Conservation (phyloP, 163 green algal genomes). For the Prototheca stagnorum region DNA sequence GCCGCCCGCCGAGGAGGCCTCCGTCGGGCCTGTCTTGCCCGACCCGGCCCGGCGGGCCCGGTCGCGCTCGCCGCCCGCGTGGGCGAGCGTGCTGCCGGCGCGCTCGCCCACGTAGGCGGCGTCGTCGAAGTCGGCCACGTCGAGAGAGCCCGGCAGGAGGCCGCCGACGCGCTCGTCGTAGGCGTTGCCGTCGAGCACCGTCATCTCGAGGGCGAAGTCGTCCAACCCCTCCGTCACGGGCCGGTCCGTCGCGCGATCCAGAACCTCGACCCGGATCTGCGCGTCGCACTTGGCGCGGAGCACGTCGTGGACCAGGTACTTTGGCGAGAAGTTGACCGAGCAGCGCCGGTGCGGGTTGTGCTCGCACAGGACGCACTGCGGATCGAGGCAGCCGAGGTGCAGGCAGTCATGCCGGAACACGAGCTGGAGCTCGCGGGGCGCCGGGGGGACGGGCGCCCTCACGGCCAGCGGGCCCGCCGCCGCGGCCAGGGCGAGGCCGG, state of each 20-base stretch:
- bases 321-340: slow-evolving; percentile 64
- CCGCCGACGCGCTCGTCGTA: slow-evolving; percentile 53
- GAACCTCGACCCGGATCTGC: slow-evolving; percentile 65
- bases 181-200: slow-evolving; percentile 62
- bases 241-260: slow-evolving; percentile 51
- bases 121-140: too few species aligned
- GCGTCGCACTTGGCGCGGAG: slow-evolving; percentile 67
- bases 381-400: slow-evolving; percentile 67
- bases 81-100: slow-evolving; percentile 30
- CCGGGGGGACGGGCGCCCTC: too few species aligned
- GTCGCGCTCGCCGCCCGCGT: too few species aligned
- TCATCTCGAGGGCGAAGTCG: slow-evolving; percentile 57
- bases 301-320: slow-evolving; percentile 78
- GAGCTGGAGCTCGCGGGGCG: slow-evolving; percentile 58
- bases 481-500: too few species aligned
- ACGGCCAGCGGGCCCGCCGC: too few species aligned
- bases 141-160: too few species aligned
- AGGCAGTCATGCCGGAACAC: slow-evolving; percentile 80
- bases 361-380: slow-evolving; percentile 70
- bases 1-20: too few species aligned
- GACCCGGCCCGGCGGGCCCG: too few species aligned
- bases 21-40: too few species aligned
- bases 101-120: too few species aligned
- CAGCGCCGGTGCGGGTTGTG: slow-evolving; percentile 71
- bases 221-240: slow-evolving; percentile 47